Base-by-base conservation (phyloP, 2,329 filamentous ascomycete species). In the Didymella keratinophila region DNA sequence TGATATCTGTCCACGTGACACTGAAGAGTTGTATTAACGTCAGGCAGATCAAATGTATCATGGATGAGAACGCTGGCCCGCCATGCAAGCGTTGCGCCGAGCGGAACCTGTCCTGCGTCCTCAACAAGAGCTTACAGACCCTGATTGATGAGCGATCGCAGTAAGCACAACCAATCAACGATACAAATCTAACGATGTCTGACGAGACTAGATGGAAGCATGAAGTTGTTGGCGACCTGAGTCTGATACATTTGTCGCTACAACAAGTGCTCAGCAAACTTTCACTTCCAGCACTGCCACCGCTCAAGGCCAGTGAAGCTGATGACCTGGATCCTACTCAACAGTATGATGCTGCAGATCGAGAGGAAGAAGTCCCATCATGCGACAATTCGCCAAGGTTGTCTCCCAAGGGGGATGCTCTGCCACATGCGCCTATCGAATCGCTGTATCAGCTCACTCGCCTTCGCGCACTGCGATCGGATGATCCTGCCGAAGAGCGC, bases 81-180 rank as follows among this genome's bases (percentile, higher is more conserved):
- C 76, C 78, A 16, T 84, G 82, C 65, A 80, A 80, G 56, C 71
- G 82, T 57, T 84, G 82, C 69, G 75, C 77, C 44, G 80, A 82
- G 58, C 78, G 82, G 67, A 79, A 78, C 3, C 60, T 84, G 37
- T 80, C 81, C 30, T 84, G 82, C 63, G 74, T 83, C 28, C 73
- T 84, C 48, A 84, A 84, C 65, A 84, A 83, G 60, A 83, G 81
- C 58, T 74, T 75, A n/a, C 72, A 75, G 66, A 83, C 81, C 10
- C 69, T 84, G 65, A 76, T 84, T 51, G 80, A 83, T 57, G 81
- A 84, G 57, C 58, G 75, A 28, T 72, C 71, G 37, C 64, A 75
- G 70, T 69, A 68, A 68, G 62, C 70, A 11, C 32, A n/a, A 18
- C 16, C 32, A 10, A 1, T 27, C 6, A 6, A 20, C n/a, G 16